phyloP scores from a whole-genome alignment of 2,329 filamentous ascomycete genomes.

The Pseudocercospora cruenta region DNA sequence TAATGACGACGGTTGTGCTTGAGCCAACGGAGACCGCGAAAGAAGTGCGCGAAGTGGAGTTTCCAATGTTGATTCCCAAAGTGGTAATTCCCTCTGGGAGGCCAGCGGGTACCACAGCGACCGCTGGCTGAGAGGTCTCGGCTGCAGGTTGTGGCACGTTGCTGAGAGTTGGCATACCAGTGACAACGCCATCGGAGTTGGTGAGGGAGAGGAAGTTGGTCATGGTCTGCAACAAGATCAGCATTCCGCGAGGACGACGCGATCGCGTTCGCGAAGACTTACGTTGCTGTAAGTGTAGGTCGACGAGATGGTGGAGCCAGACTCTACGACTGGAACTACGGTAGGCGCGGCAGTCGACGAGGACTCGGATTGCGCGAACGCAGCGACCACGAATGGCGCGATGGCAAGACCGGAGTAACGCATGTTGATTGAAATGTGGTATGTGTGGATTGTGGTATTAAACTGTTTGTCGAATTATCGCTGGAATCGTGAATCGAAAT shows the following conservation, averaged over 20 bases:
- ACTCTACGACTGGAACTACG: conserved; percentile 19
- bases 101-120: conserved; percentile 44
- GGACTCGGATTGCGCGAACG: conserved; percentile 42
- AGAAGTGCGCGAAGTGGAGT: conserved; percentile 36
- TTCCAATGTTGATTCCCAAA: conserved; percentile 27
- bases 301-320: conserved; percentile 23
- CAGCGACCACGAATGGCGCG: conserved; percentile 49
- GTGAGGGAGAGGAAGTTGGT: conserved; percentile 53
- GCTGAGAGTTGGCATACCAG: conserved; percentile 49
- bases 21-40: conserved; percentile 40
- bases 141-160: conserved; percentile 41
- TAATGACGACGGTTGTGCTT: conserved; percentile 37
- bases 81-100: conserved; percentile 41
- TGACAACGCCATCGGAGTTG: conserved; percentile 55
- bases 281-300: conserved; percentile 44
- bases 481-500: conserved; percentile 9
- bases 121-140: conserved; percentile 22
- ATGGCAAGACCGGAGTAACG: conserved; percentile 49
- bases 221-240: conserved; percentile 41
- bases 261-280: background rate
- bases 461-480: background rate
- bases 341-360: conserved; percentile 19
- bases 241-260: background rate
- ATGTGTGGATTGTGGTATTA: background rate
- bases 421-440: conserved; percentile 44